Conservation (phyloP, 2,329 filamentous ascomycete species). For the Fonsecaea pedrosoi region DNA sequence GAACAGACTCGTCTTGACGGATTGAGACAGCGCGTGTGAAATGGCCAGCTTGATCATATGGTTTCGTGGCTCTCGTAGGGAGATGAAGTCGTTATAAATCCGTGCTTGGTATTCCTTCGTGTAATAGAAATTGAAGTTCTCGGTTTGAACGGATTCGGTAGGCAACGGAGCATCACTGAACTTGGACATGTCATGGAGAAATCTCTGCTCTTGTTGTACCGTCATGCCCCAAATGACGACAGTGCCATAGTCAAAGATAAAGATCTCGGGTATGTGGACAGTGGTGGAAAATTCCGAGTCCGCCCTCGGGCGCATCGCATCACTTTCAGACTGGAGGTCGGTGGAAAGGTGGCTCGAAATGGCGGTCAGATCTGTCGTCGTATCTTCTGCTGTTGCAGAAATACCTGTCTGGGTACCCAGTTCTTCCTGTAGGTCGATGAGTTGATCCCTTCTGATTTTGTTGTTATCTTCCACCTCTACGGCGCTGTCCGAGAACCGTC, state of each 20-base stretch:
- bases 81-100: slow-evolving; percentile 99
- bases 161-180: slow-evolving; percentile 91
- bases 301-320: slow-evolving; percentile 49
- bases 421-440: slow-evolving; percentile 66
- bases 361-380: slow-evolving; percentile 31
- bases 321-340: slow-evolving; percentile 34
- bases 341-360: slow-evolving; percentile 28
- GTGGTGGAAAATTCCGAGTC: slow-evolving; percentile 76
- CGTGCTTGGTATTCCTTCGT: slow-evolving; percentile 96
- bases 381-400: slow-evolving; percentile 33
- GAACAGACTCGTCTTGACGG: slow-evolving; percentile 96
- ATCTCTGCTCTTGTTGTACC: slow-evolving; percentile 82
- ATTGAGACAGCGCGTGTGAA: slow-evolving; percentile 92
- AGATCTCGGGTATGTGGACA: slow-evolving; percentile 91
- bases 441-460: slow-evolving; percentile 63
- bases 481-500: slow-evolving; percentile 66
- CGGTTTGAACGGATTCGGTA: slow-evolving; percentile 88
- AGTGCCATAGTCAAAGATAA: slow-evolving; percentile 96
- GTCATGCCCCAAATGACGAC: slow-evolving; percentile 99
- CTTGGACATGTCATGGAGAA: slow-evolving; percentile 90
- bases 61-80: slow-evolving; percentile 87
- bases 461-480: slow-evolving; percentile 69
- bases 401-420: slow-evolving; percentile 42
- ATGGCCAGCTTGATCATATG: slow-evolving; percentile 99
- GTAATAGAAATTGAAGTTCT: slow-evolving; percentile 99